Conservation (phyloP, 2,329 filamentous ascomycete species). For the Thielaviopsis punctulata region DNA sequence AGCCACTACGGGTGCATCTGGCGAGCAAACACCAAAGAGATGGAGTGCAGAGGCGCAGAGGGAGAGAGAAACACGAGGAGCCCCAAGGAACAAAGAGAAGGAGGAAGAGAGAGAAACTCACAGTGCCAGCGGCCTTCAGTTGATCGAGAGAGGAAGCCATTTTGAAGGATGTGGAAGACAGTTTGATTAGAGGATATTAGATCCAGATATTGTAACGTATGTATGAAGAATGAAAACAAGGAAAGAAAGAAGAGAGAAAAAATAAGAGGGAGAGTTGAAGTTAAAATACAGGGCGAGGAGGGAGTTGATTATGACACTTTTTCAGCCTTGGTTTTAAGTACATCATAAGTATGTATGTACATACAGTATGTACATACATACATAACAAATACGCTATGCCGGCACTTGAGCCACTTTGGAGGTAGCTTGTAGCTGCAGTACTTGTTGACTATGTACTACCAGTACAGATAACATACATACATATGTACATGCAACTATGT, state of each 20-base stretch:
- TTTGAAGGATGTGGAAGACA: conserved; percentile 14
- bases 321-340: no score
- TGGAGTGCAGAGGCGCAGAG: conserved; percentile 12
- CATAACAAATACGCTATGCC: no score
- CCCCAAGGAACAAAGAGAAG: conserved; percentile 12
- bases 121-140: conserved; percentile 91
- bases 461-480: no score
- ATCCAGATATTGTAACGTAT: not conserved
- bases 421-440: no score
- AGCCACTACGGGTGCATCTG: not conserved
- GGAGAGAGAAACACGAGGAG: not conserved
- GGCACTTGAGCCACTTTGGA: no score
- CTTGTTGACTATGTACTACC: no score
- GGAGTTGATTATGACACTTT: not conserved
- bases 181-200: not conserved
- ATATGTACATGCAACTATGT: no score
- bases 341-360: no score
- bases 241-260: conserved; percentile 1
- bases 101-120: conserved; percentile 34
- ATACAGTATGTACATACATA: no score
- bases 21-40: not conserved
- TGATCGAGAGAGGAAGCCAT: conserved; percentile 92
- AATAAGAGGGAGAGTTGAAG: conserved; percentile 7
- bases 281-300: conserved; percentile 2
- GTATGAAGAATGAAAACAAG: conserved; percentile 3